Evolutionary conservation across 2,329 filamentous ascomycete genomes (phyloP).

Genomic region (Fonsecaea pedrosoi): DNA sequence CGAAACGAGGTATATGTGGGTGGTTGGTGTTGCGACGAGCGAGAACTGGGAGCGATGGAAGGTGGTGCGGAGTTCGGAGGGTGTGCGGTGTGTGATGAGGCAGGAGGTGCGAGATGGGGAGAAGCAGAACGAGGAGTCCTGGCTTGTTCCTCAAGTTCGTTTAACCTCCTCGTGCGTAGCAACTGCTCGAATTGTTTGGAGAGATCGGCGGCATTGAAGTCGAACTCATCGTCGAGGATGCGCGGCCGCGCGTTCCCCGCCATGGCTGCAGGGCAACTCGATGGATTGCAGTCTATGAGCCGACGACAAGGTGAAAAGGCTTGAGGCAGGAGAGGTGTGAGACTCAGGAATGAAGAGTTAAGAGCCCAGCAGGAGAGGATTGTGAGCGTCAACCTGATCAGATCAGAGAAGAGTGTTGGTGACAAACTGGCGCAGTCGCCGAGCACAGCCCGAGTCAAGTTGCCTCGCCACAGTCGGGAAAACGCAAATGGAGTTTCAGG

Average conservation of each 20-base stretch:
- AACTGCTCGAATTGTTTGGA: conserved; percentile 85
- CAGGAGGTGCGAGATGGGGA: conserved; percentile 32
- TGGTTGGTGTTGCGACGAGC: conserved; percentile 47
- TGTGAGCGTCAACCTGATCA: conserved; percentile 15
- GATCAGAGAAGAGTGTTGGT: conserved; percentile 9
- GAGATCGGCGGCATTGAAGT: conserved; percentile 79
- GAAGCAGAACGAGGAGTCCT: conserved; percentile 59
- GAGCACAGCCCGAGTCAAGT: conserved; percentile 33
- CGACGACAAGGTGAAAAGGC: conserved; percentile 9
- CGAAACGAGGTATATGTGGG: conserved; percentile 68
- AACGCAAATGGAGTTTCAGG: conserved; percentile 11
- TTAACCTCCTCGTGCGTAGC: conserved; percentile 84
- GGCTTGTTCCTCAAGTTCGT: conserved; percentile 72
- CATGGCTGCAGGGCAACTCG: conserved; percentile 21
- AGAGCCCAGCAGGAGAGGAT: neutral
- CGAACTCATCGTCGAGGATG: conserved; percentile 42
- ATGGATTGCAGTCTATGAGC: conserved; percentile 9
- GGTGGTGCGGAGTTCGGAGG: conserved; percentile 42
- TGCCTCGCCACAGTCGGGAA: conserved; percentile 34
- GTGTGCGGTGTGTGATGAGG: conserved; percentile 28
- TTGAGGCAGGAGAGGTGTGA: conserved; percentile 10
- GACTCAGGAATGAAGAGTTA: neutral
- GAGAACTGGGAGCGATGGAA: conserved; percentile 43
- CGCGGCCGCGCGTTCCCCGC: conserved; percentile 33
- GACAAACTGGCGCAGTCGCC: conserved; percentile 30